Evolutionary conservation across 1,284 basidiomycete genomes (phyloP), one percentile per base, ranked within the genome.

Genomic region (Sutorius eximius): DNA sequence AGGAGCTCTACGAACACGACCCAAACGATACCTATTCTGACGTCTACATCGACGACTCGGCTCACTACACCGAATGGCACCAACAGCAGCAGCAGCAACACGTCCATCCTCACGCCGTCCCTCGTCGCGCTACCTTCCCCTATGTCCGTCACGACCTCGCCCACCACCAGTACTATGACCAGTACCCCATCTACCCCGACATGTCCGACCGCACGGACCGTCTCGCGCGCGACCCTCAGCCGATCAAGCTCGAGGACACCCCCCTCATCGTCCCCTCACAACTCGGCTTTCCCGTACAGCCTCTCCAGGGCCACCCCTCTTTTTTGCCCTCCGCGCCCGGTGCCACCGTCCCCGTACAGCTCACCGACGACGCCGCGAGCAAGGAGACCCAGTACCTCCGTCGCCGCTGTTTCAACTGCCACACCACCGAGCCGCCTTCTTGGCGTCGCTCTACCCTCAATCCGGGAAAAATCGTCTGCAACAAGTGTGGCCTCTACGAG

Each of bases 321-420:
- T 55, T 64, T 68, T 52, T 71, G 63, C 53, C 69, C 71, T 60
- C 63, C 41, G 52, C 63, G 18, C 59, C 64, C 53, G 66, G 67
- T 53, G 59, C 71, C 58, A 76, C 81, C 34, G 77, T 90, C 38
- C 82, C 84, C 51, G 85, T 91, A 6, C 89, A 90, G 71, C 88
- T 91, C 73, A 92, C 90, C 0, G 89, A 92, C 73, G 90, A 92
- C 68, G 90, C 90, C 13, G 87, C 89, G 1, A 86, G 83, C 45
- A 92, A 92, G 73, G 90, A 92, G 70, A 92, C 90, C 0, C 90
- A 91, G 72, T 91, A 90, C 66, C 83, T 92, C 53, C 87, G 89
- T 22, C 78, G 90, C 33, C 80, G 89, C 15, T 92, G 90, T 75
- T 89, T 88, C 79, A 92, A 92, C 75, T 92, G 90, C 74, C 89